Evolutionary conservation across 345 rosid species (phyloP).

Genomic region (Cardamine chenopodiifolia): DNA sequence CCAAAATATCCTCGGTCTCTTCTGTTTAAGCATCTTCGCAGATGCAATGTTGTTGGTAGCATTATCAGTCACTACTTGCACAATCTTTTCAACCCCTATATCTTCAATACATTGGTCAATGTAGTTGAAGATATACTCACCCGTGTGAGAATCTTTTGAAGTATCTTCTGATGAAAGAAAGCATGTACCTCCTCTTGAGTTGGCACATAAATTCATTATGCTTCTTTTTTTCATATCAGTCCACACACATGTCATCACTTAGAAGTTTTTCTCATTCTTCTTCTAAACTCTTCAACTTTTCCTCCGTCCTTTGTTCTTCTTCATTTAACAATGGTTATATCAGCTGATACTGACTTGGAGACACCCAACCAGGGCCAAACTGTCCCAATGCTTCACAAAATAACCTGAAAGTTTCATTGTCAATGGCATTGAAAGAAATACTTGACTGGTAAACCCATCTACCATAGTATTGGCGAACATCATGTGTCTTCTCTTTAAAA

Average conservation of each 20-base stretch:
- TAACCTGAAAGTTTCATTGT: neutral
- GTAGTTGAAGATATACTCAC: neutral
- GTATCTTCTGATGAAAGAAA: neutral
- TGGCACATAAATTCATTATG: neutral
- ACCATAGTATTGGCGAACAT: neutral
- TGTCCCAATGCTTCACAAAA: constrained; percentile 8
- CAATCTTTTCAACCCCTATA: neutral
- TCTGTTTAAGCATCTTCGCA: neutral
- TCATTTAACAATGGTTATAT: neutral
- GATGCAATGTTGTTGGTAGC: neutral
- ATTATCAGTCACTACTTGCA: neutral
- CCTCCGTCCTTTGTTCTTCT: neutral
- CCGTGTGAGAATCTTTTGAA: neutral
- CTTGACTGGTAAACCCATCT: neutral
- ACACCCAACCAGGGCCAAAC: neutral
- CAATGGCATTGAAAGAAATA: neutral
- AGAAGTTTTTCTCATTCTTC: neutral
- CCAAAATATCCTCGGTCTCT: neutral
- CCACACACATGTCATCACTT: neutral
- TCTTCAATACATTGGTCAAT: neutral
- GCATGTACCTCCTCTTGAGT: neutral
- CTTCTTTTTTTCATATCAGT: neutral
- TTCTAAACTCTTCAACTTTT: neutral
- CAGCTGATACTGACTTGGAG: neutral
- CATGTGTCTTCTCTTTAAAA: neutral